Evolutionary conservation across 331 rosid species (phyloP).

Genomic region (Quercus lobata): DNA sequence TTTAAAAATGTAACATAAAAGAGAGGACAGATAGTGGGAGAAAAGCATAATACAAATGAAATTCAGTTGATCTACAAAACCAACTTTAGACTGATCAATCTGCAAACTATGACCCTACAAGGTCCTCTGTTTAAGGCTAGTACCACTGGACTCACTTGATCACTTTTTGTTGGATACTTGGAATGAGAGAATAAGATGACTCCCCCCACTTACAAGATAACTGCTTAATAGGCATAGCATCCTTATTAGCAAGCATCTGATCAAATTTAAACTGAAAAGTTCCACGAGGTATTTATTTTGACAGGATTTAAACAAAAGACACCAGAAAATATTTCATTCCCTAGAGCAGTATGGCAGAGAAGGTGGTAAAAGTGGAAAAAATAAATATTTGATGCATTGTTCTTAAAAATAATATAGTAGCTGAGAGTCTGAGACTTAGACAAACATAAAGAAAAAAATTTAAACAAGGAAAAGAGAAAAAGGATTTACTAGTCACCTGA

Average conservation of each 20-base stretch:
- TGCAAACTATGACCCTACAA: too few species aligned
- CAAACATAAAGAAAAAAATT: neutral
- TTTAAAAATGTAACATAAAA: neutral
- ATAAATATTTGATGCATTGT: neutral
- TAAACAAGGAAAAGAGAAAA: neutral
- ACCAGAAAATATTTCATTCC: neutral
- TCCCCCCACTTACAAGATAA: neutral
- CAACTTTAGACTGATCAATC: too few species aligned
- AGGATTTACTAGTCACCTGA: neutral
- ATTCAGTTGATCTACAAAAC: neutral
- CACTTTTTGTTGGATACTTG: neutral
- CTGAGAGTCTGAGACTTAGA: neutral
- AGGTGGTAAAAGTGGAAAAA: neutral
- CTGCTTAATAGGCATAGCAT: neutral
- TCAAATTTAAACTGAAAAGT: neutral
- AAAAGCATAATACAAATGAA: neutral
- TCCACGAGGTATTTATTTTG: too few species aligned
- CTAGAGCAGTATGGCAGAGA: neutral
- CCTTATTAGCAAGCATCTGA: neutral
- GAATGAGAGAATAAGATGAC: neutral
- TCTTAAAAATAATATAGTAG: neutral
- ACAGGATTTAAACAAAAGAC: too few species aligned
- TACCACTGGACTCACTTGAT: neutral
- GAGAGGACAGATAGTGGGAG: neutral
- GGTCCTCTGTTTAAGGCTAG: neutral